Conservation (phyloP, 2,329 filamentous ascomycete species). For the Fusarium fujikuroi region DNA sequence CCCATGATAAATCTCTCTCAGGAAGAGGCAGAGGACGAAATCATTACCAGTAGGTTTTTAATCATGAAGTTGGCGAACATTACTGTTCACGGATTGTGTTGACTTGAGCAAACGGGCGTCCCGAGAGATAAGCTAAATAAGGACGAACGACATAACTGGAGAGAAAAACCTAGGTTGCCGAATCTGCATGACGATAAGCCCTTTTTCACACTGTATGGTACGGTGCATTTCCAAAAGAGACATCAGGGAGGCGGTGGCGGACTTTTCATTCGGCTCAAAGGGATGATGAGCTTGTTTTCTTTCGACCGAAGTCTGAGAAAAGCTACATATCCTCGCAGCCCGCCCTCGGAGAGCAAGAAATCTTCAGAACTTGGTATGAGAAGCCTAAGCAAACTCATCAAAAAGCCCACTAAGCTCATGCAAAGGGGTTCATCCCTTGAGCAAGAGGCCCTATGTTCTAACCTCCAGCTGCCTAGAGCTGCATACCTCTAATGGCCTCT, state of each 20-base stretch:
- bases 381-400: not conserved
- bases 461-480: not conserved
- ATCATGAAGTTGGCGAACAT: not conserved
- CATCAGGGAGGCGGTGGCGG: conserved; percentile 44
- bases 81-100: conserved; percentile 8
- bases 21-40: not conserved
- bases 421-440: not conserved
- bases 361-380: not conserved
- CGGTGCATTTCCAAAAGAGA: conserved; percentile 22
- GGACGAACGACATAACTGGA: conserved; percentile 11
- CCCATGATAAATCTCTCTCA: not conserved
- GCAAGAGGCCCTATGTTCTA: not conserved
- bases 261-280: conserved; percentile 42
- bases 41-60: not conserved
- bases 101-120: conserved; percentile 31
- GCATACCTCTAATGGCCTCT: not conserved
- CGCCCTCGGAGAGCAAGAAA: not conserved
- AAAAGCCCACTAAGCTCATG: not conserved
- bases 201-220: conserved; percentile 36
- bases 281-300: conserved; percentile 20
- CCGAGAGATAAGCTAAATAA: conserved; percentile 39
- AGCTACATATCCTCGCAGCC: not conserved
- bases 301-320: conserved; percentile 14
- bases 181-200: conserved; percentile 31
- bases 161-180: conserved; percentile 13